phyloP scores from a whole-genome alignment of 305 asterid genomes.

The Solanum aculeatissimum region DNA sequence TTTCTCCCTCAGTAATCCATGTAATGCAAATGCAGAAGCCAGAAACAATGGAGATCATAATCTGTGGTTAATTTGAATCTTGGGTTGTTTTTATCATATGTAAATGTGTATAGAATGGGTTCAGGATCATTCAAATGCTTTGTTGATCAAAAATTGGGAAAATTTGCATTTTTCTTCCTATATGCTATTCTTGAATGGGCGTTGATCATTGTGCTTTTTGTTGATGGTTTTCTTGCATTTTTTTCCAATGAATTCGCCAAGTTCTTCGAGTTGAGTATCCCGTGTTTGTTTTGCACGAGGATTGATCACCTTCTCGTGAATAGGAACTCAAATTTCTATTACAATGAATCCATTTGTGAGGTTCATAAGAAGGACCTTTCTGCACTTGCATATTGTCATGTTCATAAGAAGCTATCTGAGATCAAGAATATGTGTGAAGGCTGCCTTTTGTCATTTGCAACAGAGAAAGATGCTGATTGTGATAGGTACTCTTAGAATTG shows the following conservation, averaged over 20 bases:
- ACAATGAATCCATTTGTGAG: constrained; percentile 73
- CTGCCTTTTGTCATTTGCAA: constrained; percentile 62
- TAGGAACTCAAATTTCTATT: constrained; percentile 37
- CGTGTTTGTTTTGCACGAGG: constrained; percentile 76
- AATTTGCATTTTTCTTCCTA: constrained; percentile 33
- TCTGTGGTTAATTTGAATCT: constrained; percentile 11
- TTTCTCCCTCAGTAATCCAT: neutral
- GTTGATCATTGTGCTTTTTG: constrained; percentile 55
- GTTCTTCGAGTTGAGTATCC: constrained; percentile 41
- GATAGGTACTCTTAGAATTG: constrained; percentile 15
- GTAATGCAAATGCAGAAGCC: neutral
- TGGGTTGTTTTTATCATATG: neutral
- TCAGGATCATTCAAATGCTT: constrained; percentile 25
- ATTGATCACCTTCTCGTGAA: constrained; percentile 57
- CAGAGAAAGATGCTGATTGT: constrained; percentile 44
- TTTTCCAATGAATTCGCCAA: constrained; percentile 51
- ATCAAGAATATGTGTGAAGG: constrained; percentile 62
- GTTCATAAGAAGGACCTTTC: constrained; percentile 69
- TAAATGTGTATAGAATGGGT: constrained; percentile 2
- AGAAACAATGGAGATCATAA: constrained; percentile 40
- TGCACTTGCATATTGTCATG: constrained; percentile 70
- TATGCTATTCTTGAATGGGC: constrained; percentile 69
- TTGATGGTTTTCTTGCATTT: constrained; percentile 71
- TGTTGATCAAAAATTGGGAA: constrained; percentile 39
- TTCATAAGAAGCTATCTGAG: constrained; percentile 60